These are phyloP conservation scores for Cercospora canescens DNA, from an alignment of 2,329 filamentous ascomycete genomes.

Conservation along the genomic window DNA sequence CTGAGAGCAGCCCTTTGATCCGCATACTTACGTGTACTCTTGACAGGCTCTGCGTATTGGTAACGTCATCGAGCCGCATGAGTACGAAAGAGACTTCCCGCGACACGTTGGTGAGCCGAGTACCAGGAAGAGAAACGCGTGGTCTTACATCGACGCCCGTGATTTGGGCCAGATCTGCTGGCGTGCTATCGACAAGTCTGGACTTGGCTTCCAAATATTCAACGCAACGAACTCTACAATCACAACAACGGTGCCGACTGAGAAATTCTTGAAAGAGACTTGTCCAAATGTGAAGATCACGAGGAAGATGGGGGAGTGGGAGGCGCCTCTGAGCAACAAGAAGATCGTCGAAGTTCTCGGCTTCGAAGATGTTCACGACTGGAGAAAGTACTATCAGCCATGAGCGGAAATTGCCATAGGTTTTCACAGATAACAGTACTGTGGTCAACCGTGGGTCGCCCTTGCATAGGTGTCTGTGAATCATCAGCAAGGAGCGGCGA, in stretches of 20 bases:
- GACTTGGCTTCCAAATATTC: slow-evolving; percentile 63
- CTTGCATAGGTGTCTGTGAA: not conserved
- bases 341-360: slow-evolving; percentile 62
- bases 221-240: slow-evolving; percentile 65
- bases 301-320: slow-evolving; percentile 57
- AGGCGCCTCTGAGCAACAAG: slow-evolving; percentile 61
- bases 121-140: slow-evolving; percentile 58
- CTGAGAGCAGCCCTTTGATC: too few species aligned
- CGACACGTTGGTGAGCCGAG: slow-evolving; percentile 48
- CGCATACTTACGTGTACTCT: slow-evolving; percentile 31
- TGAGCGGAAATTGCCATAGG: not conserved
- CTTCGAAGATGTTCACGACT: slow-evolving; percentile 60
- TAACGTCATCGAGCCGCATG: slow-evolving; percentile 62
- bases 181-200: slow-evolving; percentile 53
- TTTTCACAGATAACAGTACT: not conserved
- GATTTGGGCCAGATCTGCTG: slow-evolving; percentile 64
- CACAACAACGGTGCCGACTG: slow-evolving; percentile 54
- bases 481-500: not conserved
- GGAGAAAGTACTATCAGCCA: slow-evolving; percentile 52
- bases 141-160: slow-evolving; percentile 63
- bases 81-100: slow-evolving; percentile 53
- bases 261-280: slow-evolving; percentile 52
- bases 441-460: not conserved
- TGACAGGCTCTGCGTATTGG: slow-evolving; percentile 49
- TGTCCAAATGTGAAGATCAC: slow-evolving; percentile 55